These are phyloP conservation scores for Backusella sp. DNA, from an alignment of 192 early-diverging fungal species.

Conservation along the genomic window DNA sequence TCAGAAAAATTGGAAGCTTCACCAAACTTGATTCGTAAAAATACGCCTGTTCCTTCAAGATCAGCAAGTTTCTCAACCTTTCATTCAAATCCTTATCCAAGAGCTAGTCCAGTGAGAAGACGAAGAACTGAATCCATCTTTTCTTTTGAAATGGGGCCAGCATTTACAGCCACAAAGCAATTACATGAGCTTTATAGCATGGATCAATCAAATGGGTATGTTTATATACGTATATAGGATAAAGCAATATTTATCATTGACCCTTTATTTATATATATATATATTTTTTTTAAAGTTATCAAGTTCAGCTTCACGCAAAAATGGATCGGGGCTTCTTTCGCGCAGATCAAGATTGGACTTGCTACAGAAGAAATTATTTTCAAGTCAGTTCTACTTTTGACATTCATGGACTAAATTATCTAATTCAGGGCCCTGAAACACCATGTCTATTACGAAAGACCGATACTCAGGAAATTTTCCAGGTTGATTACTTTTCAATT, in stretches of 20 bases:
- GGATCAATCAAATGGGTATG: conserved; percentile 54
- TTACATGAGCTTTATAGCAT: conserved; percentile 61
- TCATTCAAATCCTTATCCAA: conserved; percentile 30
- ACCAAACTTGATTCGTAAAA: conserved; percentile 15
- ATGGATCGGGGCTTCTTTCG: conserved; percentile 82
- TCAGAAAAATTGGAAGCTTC: conserved; percentile 1
- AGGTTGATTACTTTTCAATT: conserved; percentile 59
- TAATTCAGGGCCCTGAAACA: conserved; percentile 47
- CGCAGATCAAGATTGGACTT: conserved; percentile 73
- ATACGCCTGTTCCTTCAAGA: conserved; percentile 12
- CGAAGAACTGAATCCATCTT: conserved; percentile 43
- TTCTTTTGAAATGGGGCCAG: conserved; percentile 56
- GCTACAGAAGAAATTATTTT: conserved; percentile 84
- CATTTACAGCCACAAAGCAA: conserved; percentile 69
- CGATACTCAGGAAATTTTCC: conserved; percentile 33
- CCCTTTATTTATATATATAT: not conserved
- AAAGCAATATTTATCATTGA: not conserved
- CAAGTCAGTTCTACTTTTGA: conserved; percentile 59
- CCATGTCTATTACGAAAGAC: conserved; percentile 68
- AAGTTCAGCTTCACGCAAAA: conserved; percentile 59
- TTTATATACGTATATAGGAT: not conserved
- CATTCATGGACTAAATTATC: conserved; percentile 34
- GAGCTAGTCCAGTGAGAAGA: conserved; percentile 25
- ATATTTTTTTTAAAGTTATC: conserved; percentile 41
- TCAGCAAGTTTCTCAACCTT: conserved; percentile 22